Base-by-base conservation (phyloP, 106 monocot genomes). In the Vanilla planifolia region DNA sequence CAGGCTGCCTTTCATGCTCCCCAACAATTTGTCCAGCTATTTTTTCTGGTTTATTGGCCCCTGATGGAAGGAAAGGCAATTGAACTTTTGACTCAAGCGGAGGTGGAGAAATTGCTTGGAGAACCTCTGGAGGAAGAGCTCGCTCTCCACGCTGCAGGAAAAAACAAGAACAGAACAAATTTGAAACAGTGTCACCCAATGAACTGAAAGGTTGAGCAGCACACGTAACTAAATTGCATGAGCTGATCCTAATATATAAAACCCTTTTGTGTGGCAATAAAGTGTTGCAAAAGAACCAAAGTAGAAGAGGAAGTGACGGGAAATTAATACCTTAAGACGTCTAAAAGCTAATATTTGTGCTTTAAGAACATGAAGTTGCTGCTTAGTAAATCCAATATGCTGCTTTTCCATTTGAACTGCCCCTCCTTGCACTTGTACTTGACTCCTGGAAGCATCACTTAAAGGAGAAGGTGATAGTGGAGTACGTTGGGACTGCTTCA, bases 321-420 rank as follows among this genome's bases (percentile, higher is more conserved):
- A n/a, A 53, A 53, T 9, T 32, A 53, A 53, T 57, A 98, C 92
- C 92, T 85, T 98, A 34, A 92, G 28, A 61, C 92, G 79, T 63
- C 92, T 76, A 68, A 98, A 98, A 50, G 98, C 98, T 61, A 92
- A 76, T 70, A 98, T 92, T 62, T 98, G 98, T 62, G 92, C 98
- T 80, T 98, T 98, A 6, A 92, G 85, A 67, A 98, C 92, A 77
- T 85, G 77, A 72, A 92, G 80, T 50, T 98, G 98, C 22, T 85
- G 79, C 67, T 92, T 88, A 3, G 92, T 92, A 70, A 98, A 98
- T 17, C 88, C 88, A 72, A 71, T 45, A 16, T 13, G 60, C 59
- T 74, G 76, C 13, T 76, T 60, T 43, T 60, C 66, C 24, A 61
- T 43, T 44, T 75, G 76, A 28, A 30, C 22, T 42, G 57, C 21